Conservation (phyloP, 2,329 filamentous ascomycete species). For the Hypoxylon sp. region DNA sequence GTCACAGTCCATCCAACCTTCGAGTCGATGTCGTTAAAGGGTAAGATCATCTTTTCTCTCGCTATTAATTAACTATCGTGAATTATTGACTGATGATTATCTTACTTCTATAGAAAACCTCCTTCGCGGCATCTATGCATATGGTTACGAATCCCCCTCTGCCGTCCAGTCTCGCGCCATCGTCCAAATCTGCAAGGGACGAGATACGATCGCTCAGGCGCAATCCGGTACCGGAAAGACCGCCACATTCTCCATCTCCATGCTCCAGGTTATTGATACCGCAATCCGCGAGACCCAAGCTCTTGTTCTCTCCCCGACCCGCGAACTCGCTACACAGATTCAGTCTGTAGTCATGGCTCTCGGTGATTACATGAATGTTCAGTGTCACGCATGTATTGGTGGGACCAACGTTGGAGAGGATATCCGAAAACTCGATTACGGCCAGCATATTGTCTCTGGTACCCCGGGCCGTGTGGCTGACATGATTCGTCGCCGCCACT, state of each 20-base stretch:
- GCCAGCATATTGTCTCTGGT: slow-evolving; percentile 96
- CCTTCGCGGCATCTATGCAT: slow-evolving; percentile 96
- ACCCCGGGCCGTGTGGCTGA: slow-evolving; percentile 92
- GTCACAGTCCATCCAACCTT: slow-evolving; percentile 95
- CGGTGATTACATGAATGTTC: slow-evolving; percentile 99
- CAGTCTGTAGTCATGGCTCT: slow-evolving; percentile 99
- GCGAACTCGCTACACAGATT: slow-evolving; percentile 97
- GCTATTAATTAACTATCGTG: not conserved
- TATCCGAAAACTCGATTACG: slow-evolving; percentile 96
- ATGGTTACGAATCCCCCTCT: slow-evolving; percentile 98
- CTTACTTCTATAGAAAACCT: slow-evolving; percentile 78
- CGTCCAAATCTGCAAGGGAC: slow-evolving; percentile 98
- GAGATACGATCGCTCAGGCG: slow-evolving; percentile 98
- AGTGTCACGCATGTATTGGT: slow-evolving; percentile 98
- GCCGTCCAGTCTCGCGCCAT: slow-evolving; percentile 98
- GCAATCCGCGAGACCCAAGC: slow-evolving; percentile 94
- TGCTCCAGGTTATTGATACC: slow-evolving; percentile 95
- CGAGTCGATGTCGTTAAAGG: slow-evolving; percentile 95
- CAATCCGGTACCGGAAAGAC: slow-evolving; percentile 98
- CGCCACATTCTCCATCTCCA: slow-evolving; percentile 95
- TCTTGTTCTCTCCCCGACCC: slow-evolving; percentile 93
- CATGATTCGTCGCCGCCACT: slow-evolving; percentile 72
- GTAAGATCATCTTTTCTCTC: slow-evolving; percentile 58
- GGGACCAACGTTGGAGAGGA: slow-evolving; percentile 98
- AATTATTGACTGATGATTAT: slow-evolving; percentile 31